Conservation (phyloP, 2,329 filamentous ascomycete species). For the Diaporthe humulicola region DNA sequence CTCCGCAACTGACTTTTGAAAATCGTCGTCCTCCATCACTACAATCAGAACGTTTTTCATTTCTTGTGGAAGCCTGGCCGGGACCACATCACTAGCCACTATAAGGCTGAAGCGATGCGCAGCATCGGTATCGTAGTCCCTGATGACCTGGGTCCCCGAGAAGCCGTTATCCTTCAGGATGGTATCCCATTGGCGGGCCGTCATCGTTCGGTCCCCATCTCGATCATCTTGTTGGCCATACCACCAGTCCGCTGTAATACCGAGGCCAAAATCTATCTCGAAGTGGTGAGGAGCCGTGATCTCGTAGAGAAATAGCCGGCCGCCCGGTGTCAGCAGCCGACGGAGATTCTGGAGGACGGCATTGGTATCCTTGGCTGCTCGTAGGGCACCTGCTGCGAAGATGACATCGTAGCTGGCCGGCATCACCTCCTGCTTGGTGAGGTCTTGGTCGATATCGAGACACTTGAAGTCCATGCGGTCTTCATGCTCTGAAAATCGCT, state of each 20-base stretch:
- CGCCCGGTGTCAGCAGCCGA: neutral
- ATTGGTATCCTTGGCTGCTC: neutral
- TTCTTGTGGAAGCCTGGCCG: neutral
- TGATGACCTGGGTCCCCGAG: constrained; percentile 13
- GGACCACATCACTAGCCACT: neutral
- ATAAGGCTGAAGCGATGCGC: constrained; percentile 6
- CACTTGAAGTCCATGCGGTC: neutral
- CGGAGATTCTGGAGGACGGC: neutral
- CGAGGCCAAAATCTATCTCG: neutral
- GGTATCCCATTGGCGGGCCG: neutral
- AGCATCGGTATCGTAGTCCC: constrained; percentile 32
- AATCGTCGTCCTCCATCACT: neutral
- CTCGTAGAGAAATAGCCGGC: neutral
- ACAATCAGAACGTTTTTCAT: neutral
- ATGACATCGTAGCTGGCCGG: neutral
- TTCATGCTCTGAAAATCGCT: neutral
- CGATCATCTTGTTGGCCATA: neutral
- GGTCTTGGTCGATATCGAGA: neutral
- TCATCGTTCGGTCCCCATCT: neutral
- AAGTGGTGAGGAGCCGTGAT: neutral
- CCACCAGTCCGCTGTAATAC: constrained; percentile 2
- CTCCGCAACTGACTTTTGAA: neutral
- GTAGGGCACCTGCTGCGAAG: constrained; percentile 2
- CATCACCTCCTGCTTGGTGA: neutral
- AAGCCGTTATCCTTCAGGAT: constrained; percentile 33